These are phyloP conservation scores for Pseudovirgaria hyperparasitica DNA, from an alignment of 2,329 filamentous ascomycete species.

Conservation along the genomic window DNA sequence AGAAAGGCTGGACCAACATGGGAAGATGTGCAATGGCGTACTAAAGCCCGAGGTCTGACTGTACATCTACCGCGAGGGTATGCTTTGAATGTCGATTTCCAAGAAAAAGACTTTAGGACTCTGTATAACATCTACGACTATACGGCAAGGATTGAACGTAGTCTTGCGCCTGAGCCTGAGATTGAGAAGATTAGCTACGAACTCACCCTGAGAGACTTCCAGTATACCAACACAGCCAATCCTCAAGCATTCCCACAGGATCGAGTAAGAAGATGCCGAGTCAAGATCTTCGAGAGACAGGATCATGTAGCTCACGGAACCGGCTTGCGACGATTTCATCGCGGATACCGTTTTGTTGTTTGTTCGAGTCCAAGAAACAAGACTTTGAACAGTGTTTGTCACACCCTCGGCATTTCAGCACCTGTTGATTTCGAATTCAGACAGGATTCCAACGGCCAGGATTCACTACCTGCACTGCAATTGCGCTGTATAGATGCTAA, in stretches of 20 bases:
- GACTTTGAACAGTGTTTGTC: slow-evolving; percentile 63
- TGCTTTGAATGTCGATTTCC: slow-evolving; percentile 55
- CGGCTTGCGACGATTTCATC: slow-evolving; percentile 59
- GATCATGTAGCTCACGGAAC: slow-evolving; percentile 57
- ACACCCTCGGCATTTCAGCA: slow-evolving; percentile 49
- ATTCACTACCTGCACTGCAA: slow-evolving; percentile 55
- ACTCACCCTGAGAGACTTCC: slow-evolving; percentile 57
- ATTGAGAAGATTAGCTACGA: slow-evolving; percentile 62
- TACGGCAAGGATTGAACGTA: slow-evolving; percentile 60
- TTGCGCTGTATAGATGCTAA: slow-evolving; percentile 49
- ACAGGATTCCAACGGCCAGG: slow-evolving; percentile 44
- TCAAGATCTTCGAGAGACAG: slow-evolving; percentile 63
- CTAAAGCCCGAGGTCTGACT: slow-evolving; percentile 51
- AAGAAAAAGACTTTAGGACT: slow-evolving; percentile 63
- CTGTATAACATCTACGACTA: slow-evolving; percentile 81
- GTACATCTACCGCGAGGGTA: slow-evolving; percentile 66
- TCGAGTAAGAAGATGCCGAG: slow-evolving; percentile 54
- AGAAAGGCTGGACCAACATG: slow-evolving; percentile 59
- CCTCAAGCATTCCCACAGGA: slow-evolving; percentile 65
- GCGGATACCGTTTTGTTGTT: slow-evolving; percentile 66
- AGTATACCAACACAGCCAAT: slow-evolving; percentile 67
- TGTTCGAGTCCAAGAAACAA: slow-evolving; percentile 68
- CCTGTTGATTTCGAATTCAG: slow-evolving; percentile 66
- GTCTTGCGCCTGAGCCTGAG: slow-evolving; percentile 51
- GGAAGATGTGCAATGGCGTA: slow-evolving; percentile 72